Evolutionary conservation across 108 stramenopile species (phyloP).

Genomic region (Epipyxis sp.): DNA sequence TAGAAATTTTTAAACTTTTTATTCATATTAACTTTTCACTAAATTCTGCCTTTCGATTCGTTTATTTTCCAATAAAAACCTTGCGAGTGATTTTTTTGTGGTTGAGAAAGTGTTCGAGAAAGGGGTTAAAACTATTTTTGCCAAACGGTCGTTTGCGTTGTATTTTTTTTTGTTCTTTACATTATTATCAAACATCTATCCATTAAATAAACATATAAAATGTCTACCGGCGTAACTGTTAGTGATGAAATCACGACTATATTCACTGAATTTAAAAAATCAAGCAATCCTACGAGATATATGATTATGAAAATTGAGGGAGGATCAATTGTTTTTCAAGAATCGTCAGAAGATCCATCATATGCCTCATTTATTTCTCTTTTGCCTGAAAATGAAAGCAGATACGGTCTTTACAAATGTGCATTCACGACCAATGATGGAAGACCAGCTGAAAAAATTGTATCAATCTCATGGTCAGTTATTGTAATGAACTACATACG

Average conservation of each 20-base stretch:
- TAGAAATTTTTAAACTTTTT: too few species aligned
- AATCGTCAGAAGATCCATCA: conserved; percentile 66
- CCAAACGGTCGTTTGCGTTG: too few species aligned
- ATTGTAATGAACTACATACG: not conserved
- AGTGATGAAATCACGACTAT: conserved; percentile 64
- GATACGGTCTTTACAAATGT: conserved; percentile 84
- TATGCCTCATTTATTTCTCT: conserved; percentile 64
- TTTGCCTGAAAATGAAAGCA: conserved; percentile 79
- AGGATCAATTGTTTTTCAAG: conserved; percentile 68
- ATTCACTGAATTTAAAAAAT: conserved; percentile 75
- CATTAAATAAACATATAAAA: too few species aligned
- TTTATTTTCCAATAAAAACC: too few species aligned
- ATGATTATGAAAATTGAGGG: conserved; percentile 67
- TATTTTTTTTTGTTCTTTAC: too few species aligned
- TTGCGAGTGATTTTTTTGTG: too few species aligned
- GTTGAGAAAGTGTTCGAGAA: too few species aligned
- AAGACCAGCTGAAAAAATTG: conserved; percentile 81
- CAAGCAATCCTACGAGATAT: conserved; percentile 68
- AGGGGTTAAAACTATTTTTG: too few species aligned
- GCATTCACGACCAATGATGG: conserved; percentile 79
- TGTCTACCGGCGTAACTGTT: conserved; percentile 75
- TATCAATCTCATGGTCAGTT: conserved; percentile 78
- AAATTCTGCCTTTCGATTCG: too few species aligned
- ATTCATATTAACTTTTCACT: too few species aligned
- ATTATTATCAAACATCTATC: too few species aligned